Evolutionary conservation across 78 protist genomes (phyloP).

Genomic region (Tieghemostelium lacteum): DNA sequence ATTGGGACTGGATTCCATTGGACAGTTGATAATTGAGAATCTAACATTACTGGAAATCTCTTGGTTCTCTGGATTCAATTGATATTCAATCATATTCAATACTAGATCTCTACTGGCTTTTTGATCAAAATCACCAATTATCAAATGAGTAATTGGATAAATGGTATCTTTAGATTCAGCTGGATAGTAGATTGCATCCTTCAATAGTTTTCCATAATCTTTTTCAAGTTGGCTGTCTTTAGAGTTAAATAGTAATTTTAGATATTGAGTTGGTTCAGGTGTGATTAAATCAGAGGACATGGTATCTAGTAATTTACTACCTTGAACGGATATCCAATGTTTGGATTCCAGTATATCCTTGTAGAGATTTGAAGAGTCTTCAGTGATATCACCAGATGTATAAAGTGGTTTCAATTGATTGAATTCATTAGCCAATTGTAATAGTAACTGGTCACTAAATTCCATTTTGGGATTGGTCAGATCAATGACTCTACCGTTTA

Average conservation of each 20-base stretch:
- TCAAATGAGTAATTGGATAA: background rate
- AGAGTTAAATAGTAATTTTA: no score
- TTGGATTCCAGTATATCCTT: constrained; percentile 4
- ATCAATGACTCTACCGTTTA: constrained; percentile 46
- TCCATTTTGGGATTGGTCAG: constrained; percentile 1
- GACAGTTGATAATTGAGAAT: no score
- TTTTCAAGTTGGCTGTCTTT: no score
- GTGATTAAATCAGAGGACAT: background rate
- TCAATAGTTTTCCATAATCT: background rate
- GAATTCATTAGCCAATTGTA: constrained; percentile 12
- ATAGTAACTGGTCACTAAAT: background rate
- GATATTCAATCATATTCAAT: no score
- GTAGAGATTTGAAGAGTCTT: background rate
- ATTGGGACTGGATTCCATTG: no score
- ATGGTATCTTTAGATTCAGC: background rate
- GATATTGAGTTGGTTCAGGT: background rate
- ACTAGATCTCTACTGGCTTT: no score
- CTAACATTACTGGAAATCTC: no score
- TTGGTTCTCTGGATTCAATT: no score
- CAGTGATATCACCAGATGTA: background rate
- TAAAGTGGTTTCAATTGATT: constrained; percentile 7
- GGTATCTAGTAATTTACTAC: background rate
- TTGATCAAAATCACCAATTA: constrained; percentile 52
- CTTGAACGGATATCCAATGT: background rate
- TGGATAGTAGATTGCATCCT: background rate